A percentile compares a stretch with the other conserved stretches of the same genome.
Conservation (phyloP, 805 yeast genomes). For the Henningerozyma blattae region DNA sequence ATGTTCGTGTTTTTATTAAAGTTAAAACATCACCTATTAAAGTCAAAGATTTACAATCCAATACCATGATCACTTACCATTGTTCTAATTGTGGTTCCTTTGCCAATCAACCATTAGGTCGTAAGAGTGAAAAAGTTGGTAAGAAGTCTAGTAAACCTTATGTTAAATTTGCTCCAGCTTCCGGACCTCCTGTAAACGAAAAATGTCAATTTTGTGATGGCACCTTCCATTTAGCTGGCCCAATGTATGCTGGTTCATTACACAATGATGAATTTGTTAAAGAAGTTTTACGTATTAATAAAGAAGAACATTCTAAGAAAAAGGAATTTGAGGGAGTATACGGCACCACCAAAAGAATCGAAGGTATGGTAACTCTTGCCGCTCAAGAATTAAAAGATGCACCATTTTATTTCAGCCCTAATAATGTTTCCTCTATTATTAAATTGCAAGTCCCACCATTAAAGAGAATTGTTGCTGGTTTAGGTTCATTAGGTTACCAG, state of each 20-base stretch:
- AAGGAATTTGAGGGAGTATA: conserved; percentile 39
- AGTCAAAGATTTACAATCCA: conserved; percentile 69
- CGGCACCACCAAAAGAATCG: conserved; percentile 72
- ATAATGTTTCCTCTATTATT: conserved; percentile 59
- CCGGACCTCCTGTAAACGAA: conserved; percentile 48
- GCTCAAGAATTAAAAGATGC: conserved; percentile 46
- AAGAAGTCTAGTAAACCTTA: conserved; percentile 26
- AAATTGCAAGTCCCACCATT: conserved; percentile 79
- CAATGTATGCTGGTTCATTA: conserved; percentile 84
- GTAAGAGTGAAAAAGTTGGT: conserved; percentile 32
- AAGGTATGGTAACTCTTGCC: conserved; percentile 89
- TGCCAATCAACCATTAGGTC: conserved; percentile 65
- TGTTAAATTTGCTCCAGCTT: conserved; percentile 49
- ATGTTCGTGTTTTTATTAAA: conserved; percentile 73
- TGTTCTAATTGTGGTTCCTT: conserved; percentile 82
- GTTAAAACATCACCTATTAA: conserved; percentile 67
- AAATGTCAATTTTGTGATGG: conserved; percentile 57
- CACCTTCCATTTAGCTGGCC: conserved; percentile 77
- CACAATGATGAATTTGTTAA: conserved; percentile 62
- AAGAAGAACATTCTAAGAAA: conserved; percentile 28
- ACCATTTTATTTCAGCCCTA: conserved; percentile 79
- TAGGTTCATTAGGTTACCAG: conserved; percentile 72
- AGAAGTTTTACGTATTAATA: conserved; percentile 45
- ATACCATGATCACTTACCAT: conserved; percentile 65
- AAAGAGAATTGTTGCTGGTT: conserved; percentile 57